Conservation (phyloP, 1,284 basidiomycete species). For the Ceratobasidium sp. region DNA sequence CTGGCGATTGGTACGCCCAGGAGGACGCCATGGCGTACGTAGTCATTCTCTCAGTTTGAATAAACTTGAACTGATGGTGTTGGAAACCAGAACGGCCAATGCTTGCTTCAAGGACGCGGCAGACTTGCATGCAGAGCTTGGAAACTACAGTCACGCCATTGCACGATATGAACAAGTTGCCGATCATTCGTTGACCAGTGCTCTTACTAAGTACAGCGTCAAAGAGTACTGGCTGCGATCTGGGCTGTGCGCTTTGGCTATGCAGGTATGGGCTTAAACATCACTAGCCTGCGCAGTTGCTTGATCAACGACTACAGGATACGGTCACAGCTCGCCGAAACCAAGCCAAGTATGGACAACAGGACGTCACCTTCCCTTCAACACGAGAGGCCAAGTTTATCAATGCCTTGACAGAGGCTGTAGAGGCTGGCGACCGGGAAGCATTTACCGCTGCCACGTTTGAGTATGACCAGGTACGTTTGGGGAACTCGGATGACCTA, state of each 20-base stretch:
- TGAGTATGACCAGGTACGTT: slow-evolving; percentile 69
- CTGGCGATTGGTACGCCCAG: slow-evolving; percentile 97
- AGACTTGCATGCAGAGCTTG: slow-evolving; percentile 90
- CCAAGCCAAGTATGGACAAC: slow-evolving; percentile 71
- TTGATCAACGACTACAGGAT: slow-evolving; percentile 62
- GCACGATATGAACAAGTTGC: slow-evolving; percentile 91
- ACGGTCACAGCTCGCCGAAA: slow-evolving; percentile 83
- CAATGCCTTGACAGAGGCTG: slow-evolving; percentile 74
- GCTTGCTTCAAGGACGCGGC: slow-evolving; percentile 96
- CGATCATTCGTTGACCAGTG: slow-evolving; percentile 78
- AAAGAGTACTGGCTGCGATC: slow-evolving; percentile 97
- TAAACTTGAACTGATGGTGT: slow-evolving; percentile 12
- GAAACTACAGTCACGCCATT: slow-evolving; percentile 85
- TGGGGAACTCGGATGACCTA: neutral
- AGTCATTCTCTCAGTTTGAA: neutral
- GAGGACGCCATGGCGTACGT: slow-evolving; percentile 95
- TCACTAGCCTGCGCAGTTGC: neutral
- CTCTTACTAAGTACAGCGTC: slow-evolving; percentile 96
- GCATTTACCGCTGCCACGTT: slow-evolving; percentile 79
- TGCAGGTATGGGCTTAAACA: slow-evolving; percentile 64
- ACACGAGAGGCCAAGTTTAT: slow-evolving; percentile 92
- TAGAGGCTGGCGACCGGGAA: slow-evolving; percentile 80
- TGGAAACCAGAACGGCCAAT: slow-evolving; percentile 79
- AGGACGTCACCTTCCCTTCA: slow-evolving; percentile 81
- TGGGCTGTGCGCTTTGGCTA: slow-evolving; percentile 87